Evolutionary conservation across 257 asterid genomes (phyloP), one percentile per base, ranked within the genome.

Genomic region (Solanum pinnatisectum): DNA sequence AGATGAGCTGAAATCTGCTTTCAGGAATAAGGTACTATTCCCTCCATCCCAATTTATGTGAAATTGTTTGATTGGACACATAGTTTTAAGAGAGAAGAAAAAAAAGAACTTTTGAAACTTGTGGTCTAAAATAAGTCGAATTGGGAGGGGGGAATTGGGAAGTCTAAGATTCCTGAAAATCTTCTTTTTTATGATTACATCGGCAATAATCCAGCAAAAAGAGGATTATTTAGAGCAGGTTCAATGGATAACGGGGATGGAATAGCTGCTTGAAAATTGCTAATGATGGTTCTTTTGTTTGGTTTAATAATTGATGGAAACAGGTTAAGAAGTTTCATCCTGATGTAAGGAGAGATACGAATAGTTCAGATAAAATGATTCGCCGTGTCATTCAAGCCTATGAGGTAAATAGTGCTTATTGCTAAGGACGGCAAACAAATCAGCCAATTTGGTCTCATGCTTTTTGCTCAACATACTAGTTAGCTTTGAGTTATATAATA

Each of bases 311-410:
- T 40, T 77, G 27, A 16, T 82, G 88, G 36, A 83, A 76, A 25
- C 89, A 96, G 98, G 98, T 95, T 63, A 95, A 95, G 88, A 93
- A 94, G 93, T 96, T 91, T 72, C 98, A 96, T 90, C 98, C 98
- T 56, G 99, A 96, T 92, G 96, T 95, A 46, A 90, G 74, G 5
- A 85, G 88, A 90, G 94, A 83, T 35, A 94, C 89, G 74, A 89
- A 86, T 87, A 89, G 84, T 79, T 94, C 98, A 65, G 98, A 96
- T 89, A 63, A 87, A 27, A 94, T 93, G 96, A 94, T 95, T 88
- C 95, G 98, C n/a, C 95, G 90, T 13, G 94, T 96, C 42, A 95
- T 96, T 92, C 92, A 89, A 93, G 98, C 99, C 60, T 96, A 95
- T 82, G 95, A 96, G 98, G 99, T 94, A 71, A 42, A 60, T 56